phyloP scores from a whole-genome alignment of 805 yeast species.

The Metschnikowia shivogae region DNA sequence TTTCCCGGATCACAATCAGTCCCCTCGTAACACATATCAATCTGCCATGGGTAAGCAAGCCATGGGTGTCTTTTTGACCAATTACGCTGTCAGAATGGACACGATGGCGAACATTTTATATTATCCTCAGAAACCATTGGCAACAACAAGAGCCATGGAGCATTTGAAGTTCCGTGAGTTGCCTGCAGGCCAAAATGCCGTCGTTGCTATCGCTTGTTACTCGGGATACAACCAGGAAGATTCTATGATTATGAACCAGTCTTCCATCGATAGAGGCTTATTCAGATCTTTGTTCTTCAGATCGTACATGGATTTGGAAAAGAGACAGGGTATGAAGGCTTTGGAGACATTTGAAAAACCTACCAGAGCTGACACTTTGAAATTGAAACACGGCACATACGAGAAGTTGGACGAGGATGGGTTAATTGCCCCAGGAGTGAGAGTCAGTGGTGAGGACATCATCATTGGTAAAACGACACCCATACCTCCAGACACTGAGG shows the following conservation, averaged over 20 bases:
- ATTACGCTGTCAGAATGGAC: conserved; percentile 96
- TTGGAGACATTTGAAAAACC: conserved; percentile 98
- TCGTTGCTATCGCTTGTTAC: conserved; percentile 97
- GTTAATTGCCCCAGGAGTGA: conserved; percentile 93
- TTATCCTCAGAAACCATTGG: conserved; percentile 97
- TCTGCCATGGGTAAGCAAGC: conserved; percentile 99
- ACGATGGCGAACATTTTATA: conserved; percentile 98
- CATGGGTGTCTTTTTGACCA: conserved; percentile 97
- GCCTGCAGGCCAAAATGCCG: conserved; percentile 98
- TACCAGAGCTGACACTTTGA: conserved; percentile 85
- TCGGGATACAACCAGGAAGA: conserved; percentile 99
- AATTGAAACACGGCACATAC: conserved; percentile 96
- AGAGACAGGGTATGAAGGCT: conserved; percentile 97
- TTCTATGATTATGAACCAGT: conserved; percentile 99
- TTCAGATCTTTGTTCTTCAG: conserved; percentile 95
- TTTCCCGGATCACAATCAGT: conserved; percentile 99
- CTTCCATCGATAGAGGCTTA: conserved; percentile 93
- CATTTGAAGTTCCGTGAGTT: conserved; percentile 93
- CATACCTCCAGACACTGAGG: conserved; percentile 98
- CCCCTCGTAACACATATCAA: conserved; percentile 98
- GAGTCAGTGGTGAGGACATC: conserved; percentile 98
- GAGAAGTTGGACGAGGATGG: conserved; percentile 99
- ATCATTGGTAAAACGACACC: conserved; percentile 99
- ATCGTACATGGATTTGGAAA: conserved; percentile 97
- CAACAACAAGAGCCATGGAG: conserved; percentile 98